Evolutionary conservation across 768 basidiomycete genomes (phyloP).

Genomic region (Pisolithus tinctorius): DNA sequence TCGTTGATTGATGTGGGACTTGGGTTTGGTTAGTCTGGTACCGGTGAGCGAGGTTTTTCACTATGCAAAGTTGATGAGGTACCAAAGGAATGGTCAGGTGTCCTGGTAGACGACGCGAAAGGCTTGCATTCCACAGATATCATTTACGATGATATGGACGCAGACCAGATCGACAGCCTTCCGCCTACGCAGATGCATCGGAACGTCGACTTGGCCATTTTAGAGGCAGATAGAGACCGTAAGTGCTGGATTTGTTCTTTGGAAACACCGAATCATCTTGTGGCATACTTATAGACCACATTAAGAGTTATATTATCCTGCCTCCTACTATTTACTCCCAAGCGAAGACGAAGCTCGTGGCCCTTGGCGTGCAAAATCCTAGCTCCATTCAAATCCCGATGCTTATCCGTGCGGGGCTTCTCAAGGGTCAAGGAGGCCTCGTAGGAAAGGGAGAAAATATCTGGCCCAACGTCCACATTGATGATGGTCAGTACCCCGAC

Average conservation of each 20-base stretch:
- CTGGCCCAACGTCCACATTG: slow-evolving; percentile 19
- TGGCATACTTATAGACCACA: slow-evolving; percentile 30
- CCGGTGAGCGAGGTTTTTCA: slow-evolving; percentile 26
- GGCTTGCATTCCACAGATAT: slow-evolving; percentile 32
- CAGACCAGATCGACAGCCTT: slow-evolving; percentile 40
- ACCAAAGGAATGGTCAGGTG: slow-evolving; percentile 20
- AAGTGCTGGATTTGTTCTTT: background rate
- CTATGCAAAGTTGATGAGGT: no score
- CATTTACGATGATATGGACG: slow-evolving; percentile 45
- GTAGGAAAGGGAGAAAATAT: slow-evolving; percentile 23
- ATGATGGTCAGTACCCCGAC: slow-evolving; percentile 10
- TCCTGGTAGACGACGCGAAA: slow-evolving; percentile 38
- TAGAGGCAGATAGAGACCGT: slow-evolving; percentile 46
- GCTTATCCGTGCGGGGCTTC: slow-evolving; percentile 15
- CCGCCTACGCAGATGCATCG: slow-evolving; percentile 41
- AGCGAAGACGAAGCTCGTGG: slow-evolving; percentile 12
- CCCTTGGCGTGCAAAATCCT: slow-evolving; percentile 14
- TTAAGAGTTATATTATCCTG: slow-evolving; percentile 41
- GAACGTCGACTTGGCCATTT: slow-evolving; percentile 40
- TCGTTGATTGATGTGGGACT: background rate
- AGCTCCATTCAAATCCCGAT: slow-evolving; percentile 22
- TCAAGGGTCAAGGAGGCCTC: slow-evolving; percentile 14
- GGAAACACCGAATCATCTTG: background rate
- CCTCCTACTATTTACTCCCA: slow-evolving; percentile 31
- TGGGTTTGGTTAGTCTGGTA: slow-evolving; percentile 37